Base-by-base conservation (phyloP, 2,329 filamentous ascomycete genomes). In the Hymenoscyphus scutula region DNA sequence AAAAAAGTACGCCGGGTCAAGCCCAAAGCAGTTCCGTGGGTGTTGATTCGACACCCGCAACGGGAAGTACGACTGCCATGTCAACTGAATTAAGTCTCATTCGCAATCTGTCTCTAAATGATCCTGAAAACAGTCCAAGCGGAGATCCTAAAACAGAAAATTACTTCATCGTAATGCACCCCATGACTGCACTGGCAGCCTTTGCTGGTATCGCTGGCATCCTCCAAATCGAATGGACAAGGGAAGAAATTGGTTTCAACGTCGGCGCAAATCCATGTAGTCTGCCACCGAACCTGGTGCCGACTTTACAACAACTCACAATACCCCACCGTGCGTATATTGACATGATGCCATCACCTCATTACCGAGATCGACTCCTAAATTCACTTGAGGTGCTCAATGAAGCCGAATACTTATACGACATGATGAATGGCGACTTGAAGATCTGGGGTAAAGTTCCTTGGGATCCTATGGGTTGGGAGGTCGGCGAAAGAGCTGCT, bases 381-480 rank as follows among this genome's bases (percentile, higher is more conserved):
- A 63, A 60, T 37, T 68, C 66, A 32, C 53, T 59, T n/a, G 37
- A 56, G n/a, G 61, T 54, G 15, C 68, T 69, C 41, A 69, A 69
- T 62, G 65, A 69, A 56, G 15, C 27, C 3, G 65, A 69, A 30
- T 67, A 68, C 51, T 17, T 62, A 10, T 25, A 38, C n/a, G 64
- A 69, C 58, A 64, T 67, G 63, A 27, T 38, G 17, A 10, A 7
- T 2, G 32, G 32, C 7, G 69, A 67, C 53, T 61, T 73, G 15
- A 69, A 68, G 56, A 67, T 75, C 23, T 74, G 73, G 72, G 68
- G 69, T 7, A 66, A 65, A 41, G 59, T 41, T n/a, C 70, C 72
- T 38, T 73, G 71, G 69, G 70, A 74, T 64, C 66, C 71, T 8
- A 62, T 55, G 5, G 69, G 69, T 0, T 74, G 73, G 72, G 73